Base-by-base conservation (phyloP, 2,329 filamentous ascomycete genomes). In the Neocatenulostroma microsporum region DNA sequence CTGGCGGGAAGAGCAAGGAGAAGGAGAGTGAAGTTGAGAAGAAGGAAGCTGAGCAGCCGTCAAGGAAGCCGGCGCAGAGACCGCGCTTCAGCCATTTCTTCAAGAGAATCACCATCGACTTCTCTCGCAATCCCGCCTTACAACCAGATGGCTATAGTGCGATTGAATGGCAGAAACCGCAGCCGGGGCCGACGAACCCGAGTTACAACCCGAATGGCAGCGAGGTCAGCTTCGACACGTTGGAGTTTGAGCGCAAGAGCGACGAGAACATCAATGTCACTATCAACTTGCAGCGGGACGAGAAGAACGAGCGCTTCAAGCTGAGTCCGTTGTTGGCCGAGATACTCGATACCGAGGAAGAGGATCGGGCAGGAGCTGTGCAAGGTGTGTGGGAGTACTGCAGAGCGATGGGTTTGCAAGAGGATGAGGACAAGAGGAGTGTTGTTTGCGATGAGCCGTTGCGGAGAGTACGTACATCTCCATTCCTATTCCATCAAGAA, bases 301-400 rank as follows among this genome's bases (percentile, higher is more conserved):
- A 96, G 58, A 77, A 78, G 11, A 87, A 85, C 0, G 89, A 96
- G 60, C 76, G 87, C 38, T 95, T 82, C 58, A 76, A 78, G 49
- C 66, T 96, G 18, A 91, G 80, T 61, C 78, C 81, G 33, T 77
- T 80, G 39, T 68, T 98, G 30, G 80, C 86, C 10, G 83, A 93
- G 33, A 74, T 96, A 11, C 70, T 96, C 13, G 91, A 95, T 54
- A 84, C 84, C 53, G 73, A 79, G 32, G 86, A 94, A 61, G 89
- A 86, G 34, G 89, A 91, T 19, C 80, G 87, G 20, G 82, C 86
- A 25, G 87, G 91, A 44, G 82, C 88, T 5, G 79, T 94, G 19
- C 84, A 93, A 71, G 88, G 84, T 11, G 74, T 98, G 21, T 98
- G 88, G 86, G 88, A 95, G 57, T 98, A 98, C 54, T 84, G 94